Percentiles rank a stretch among this genome's conserved stretches.
These are phyloP conservation scores for Castanea mollissima DNA, from an alignment of 306 rosid genomes.

Conservation along the genomic window DNA sequence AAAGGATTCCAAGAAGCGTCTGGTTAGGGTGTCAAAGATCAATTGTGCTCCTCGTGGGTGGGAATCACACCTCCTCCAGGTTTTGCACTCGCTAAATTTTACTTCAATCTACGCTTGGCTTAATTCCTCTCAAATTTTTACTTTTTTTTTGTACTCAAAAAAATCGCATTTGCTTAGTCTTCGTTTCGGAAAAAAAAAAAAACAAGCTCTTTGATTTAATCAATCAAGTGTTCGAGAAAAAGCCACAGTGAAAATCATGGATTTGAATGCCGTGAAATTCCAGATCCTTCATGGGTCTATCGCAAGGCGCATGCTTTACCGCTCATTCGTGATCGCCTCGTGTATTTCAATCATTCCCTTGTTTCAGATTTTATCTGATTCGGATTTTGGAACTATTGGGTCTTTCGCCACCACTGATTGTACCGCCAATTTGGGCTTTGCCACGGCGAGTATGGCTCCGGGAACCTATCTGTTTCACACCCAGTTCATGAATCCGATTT, in stretches of 20 bases:
- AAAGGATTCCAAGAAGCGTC: slow-evolving; percentile 50
- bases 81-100: slow-evolving; percentile 77
- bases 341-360: slow-evolving; percentile 59
- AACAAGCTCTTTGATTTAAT: background rate
- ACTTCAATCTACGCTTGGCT: slow-evolving; percentile 19
- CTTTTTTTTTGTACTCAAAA: no score
- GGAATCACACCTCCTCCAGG: slow-evolving; percentile 91
- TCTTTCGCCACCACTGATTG: slow-evolving; percentile 45
- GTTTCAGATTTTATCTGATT: slow-evolving; percentile 44
- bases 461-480: slow-evolving; percentile 55
- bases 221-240: background rate
- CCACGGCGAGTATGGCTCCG: slow-evolving; percentile 17
- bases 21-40: slow-evolving; percentile 82
- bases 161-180: background rate
- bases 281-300: slow-evolving; percentile 51
- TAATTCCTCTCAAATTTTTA: slow-evolving; percentile 21
- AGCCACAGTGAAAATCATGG: slow-evolving; percentile 30
- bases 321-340: slow-evolving; percentile 54
- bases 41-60: slow-evolving; percentile 95
- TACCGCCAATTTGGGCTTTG: slow-evolving; percentile 5
- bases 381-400: slow-evolving; percentile 43
- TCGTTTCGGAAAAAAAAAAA: background rate
- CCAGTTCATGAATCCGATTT: slow-evolving; percentile 44
- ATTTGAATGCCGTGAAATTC: slow-evolving; percentile 36
- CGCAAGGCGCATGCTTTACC: slow-evolving; percentile 48